Evolutionary conservation across 2,329 filamentous ascomycete genomes (phyloP), one percentile per base, ranked within the genome.

Genomic region (Alternaria conjuncta): DNA sequence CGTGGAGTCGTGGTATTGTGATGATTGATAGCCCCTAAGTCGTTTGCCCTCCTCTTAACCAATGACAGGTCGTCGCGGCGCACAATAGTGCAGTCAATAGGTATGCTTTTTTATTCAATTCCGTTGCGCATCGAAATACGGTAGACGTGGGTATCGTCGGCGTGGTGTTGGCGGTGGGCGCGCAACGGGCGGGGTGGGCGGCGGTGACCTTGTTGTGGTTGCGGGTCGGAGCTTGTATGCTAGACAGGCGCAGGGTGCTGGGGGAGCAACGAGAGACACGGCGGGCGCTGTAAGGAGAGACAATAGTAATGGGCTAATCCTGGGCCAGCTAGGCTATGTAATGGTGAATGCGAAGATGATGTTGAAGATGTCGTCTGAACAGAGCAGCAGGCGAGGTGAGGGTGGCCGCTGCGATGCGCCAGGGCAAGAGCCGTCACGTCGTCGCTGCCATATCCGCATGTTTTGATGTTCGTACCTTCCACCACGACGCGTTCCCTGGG

Each of bases 401-500:
- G 55, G 60, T 30, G 61, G 63, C 62, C 59, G 64, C 54, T 66
- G 54, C 50, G 64, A 61, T 60, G 67, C 60, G 61, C 57, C 63
- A 64, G 57, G 54, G 58, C 65, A 63, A 46, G 62, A 54, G 57
- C 59, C 60, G 62, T 65, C 67, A 60, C 62, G 65, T 64, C 61
- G 66, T 63, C 57, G 57, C 61, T 66, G 55, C 63, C 50, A 64
- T 72, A 68, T 75, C 71, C 72, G 66, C 69, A 63, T 75, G 73
- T 73, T 74, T 71, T 75, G 74, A 61, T 66, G 49, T 55, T 59
- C 63, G 49, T 55, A 57, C 63, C 63, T 60, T 57, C 57, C 60
- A 64, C 62, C 49, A 57, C 53, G 59, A 66, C 70, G 66, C 69
- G 69, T 63, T 41, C 36, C 36, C 18, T 60, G 60, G 43, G 20